Evolutionary conservation across 2,329 filamentous ascomycete genomes (phyloP).

Genomic region (Fusarium siculi): DNA sequence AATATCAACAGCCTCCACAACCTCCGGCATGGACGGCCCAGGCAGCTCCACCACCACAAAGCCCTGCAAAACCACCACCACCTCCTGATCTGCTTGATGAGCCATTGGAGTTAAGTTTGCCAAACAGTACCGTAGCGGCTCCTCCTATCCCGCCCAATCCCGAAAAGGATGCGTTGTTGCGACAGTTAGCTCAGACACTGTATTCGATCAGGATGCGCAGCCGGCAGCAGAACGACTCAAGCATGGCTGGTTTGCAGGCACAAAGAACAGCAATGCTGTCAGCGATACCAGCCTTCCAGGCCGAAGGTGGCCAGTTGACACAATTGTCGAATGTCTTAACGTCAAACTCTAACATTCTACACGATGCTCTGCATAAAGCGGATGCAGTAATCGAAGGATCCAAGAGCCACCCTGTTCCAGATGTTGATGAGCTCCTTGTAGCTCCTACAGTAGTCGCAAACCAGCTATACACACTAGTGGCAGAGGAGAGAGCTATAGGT

Average conservation of each 20-base stretch:
- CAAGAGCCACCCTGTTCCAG: slow-evolving; percentile 74
- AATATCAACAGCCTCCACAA: slow-evolving; percentile 35
- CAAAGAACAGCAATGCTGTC: slow-evolving; percentile 81
- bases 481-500: slow-evolving; percentile 86
- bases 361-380: slow-evolving; percentile 79
- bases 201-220: slow-evolving; percentile 75
- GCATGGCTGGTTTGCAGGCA: slow-evolving; percentile 78
- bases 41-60: slow-evolving; percentile 34
- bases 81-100: slow-evolving; percentile 67
- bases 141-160: slow-evolving; percentile 95
- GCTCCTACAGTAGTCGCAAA: slow-evolving; percentile 92
- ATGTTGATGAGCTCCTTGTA: slow-evolving; percentile 91
- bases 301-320: slow-evolving; percentile 77
- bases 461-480: slow-evolving; percentile 88
- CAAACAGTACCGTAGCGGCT: slow-evolving; percentile 66
- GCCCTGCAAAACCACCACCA: slow-evolving; percentile 46
- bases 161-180: slow-evolving; percentile 88
- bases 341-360: slow-evolving; percentile 82
- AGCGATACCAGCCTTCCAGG: slow-evolving; percentile 75
- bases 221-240: slow-evolving; percentile 77
- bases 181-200: slow-evolving; percentile 78
- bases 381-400: slow-evolving; percentile 81
- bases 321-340: slow-evolving; percentile 76
- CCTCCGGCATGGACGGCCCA: slow-evolving; percentile 42
- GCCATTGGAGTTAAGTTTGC: slow-evolving; percentile 62